Conservation (phyloP, 768 basidiomycete species). For the Mycena vitilis region DNA sequence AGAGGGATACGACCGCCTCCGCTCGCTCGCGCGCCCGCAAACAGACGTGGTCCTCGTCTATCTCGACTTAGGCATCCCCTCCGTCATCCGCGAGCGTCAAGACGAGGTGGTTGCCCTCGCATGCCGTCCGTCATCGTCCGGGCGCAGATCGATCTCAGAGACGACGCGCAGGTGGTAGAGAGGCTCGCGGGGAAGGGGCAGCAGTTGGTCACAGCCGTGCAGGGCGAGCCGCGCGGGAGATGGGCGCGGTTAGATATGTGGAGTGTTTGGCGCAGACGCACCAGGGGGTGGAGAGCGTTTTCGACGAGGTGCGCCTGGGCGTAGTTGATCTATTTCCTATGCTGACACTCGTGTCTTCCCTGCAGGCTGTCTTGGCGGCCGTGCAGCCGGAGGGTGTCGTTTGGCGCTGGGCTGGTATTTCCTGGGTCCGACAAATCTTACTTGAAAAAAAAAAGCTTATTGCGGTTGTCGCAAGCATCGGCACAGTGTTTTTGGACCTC, state of each 20-base stretch:
- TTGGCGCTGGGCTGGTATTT: no score
- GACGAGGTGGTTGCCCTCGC: slow-evolving; percentile 99
- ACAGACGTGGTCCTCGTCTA: slow-evolving; percentile 99
- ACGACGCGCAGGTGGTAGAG: slow-evolving; percentile 91
- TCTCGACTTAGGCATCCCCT: slow-evolving; percentile 97
- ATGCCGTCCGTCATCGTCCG: slow-evolving; percentile 99
- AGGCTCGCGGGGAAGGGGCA: slow-evolving; percentile 97
- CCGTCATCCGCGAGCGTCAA: slow-evolving; percentile 99
- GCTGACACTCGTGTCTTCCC: no score
- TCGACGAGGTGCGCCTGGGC: slow-evolving; percentile 86
- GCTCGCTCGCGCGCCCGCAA: slow-evolving; percentile 98
- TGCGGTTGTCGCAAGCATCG: no score
- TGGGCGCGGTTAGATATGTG: slow-evolving; percentile 98
- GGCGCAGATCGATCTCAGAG: slow-evolving; percentile 96
- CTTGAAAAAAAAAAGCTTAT: no score
- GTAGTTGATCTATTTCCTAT: no score
- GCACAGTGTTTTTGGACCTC: no score
- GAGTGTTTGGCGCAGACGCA: slow-evolving; percentile 99
- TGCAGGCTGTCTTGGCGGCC: no score
- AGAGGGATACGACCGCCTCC: slow-evolving; percentile 99
- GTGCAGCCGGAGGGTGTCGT: no score
- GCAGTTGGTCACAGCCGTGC: slow-evolving; percentile 85
- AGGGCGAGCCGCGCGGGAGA: slow-evolving; percentile 94
- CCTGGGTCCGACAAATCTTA: no score
- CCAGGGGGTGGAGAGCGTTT: slow-evolving; percentile 99